Base-by-base conservation (phyloP, 2,329 filamentous ascomycete species). In the Cladosporium sp. region DNA sequence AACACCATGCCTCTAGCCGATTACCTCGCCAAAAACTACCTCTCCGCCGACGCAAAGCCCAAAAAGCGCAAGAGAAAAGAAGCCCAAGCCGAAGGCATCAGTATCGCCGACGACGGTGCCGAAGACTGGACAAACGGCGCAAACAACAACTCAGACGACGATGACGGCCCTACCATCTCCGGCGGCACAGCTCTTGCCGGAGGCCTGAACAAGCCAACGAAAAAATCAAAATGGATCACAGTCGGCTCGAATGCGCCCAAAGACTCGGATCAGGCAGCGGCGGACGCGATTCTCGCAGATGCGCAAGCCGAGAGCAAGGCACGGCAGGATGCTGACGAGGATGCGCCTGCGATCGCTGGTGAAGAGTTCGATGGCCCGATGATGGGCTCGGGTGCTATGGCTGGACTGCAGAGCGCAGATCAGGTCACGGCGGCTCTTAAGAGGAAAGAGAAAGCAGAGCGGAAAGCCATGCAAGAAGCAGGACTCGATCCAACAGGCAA, bases 21-120 rank as follows among this genome's bases (percentile, higher is more conserved):
- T 63, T 98, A 97, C 64, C 81, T 98, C 30, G 91, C 92, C 32
- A 85, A 88, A 55, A 93, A 90, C 68, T 98, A 98, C 67, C 83
- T 98, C 43, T 87, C 78, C 1, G 82, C 84, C 35, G 82, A 85
- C 57, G 62, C 70, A 64, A 76, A 74, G 60, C 72, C 75, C 22
- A 78, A 77, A 59, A 78, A 78, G 67, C 72, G 75, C 57, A 78
- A 78, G 61, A 65, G 74, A 53, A 72, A 68, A 58, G 61, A 57
- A 42, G 63, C 65, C 39, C 67, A 35, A 35, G 13, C 32, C 32
- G 65, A 65, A 38, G 70, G 74, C 22, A 66, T 76, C 43, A 66
- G 65, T 41, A 72, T 72, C 69, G 63, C 70, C 69, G 63, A 83
- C 71, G 71, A 84, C 70, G 72, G 82, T 69, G 66, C 72, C 35